These are phyloP conservation scores for Hypoxylon fragiforme DNA, from an alignment of 495 filamentous ascomycete genomes.

Conservation along the genomic window DNA sequence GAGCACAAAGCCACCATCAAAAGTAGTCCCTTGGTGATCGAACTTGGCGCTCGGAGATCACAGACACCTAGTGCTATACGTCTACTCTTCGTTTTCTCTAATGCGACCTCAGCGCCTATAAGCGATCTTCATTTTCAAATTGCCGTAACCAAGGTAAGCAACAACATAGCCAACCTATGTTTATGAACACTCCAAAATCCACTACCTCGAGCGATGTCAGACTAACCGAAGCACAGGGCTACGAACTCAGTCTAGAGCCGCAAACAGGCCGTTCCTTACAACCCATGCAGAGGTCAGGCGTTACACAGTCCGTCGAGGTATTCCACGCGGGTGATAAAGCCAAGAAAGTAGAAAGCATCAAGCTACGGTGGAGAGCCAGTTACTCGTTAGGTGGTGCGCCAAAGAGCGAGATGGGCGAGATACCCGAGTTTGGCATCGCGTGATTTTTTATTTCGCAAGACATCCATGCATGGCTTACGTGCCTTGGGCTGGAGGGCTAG, in stretches of 20 bases:
- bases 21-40: slow-evolving; percentile 54
- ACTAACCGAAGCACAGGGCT: slow-evolving; percentile 58
- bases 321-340: slow-evolving; percentile 63
- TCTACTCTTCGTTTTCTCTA: slow-evolving; percentile 75
- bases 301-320: slow-evolving; percentile 81
- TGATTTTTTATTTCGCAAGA: slow-evolving; percentile 7
- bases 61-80: slow-evolving; percentile 59
- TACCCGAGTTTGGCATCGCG: slow-evolving; percentile 78
- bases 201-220: background rate
- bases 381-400: slow-evolving; percentile 69
- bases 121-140: slow-evolving; percentile 85
- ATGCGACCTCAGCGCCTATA: slow-evolving; percentile 69
- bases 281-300: slow-evolving; percentile 72
- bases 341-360: slow-evolving; percentile 74
- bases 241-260: slow-evolving; percentile 76
- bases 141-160: slow-evolving; percentile 85
- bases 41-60: slow-evolving; percentile 51
- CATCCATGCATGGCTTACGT: background rate
- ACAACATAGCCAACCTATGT: too few relatives aligned
- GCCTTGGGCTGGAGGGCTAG: too few relatives aligned
- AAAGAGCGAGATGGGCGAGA: slow-evolving; percentile 82
- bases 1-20: slow-evolving; percentile 53
- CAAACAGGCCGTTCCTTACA: slow-evolving; percentile 77
- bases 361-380: slow-evolving; percentile 83
- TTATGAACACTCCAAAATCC: too few relatives aligned